Base-by-base conservation (phyloP, 2,329 filamentous ascomycete genomes). In the Neonectria coccinea region DNA sequence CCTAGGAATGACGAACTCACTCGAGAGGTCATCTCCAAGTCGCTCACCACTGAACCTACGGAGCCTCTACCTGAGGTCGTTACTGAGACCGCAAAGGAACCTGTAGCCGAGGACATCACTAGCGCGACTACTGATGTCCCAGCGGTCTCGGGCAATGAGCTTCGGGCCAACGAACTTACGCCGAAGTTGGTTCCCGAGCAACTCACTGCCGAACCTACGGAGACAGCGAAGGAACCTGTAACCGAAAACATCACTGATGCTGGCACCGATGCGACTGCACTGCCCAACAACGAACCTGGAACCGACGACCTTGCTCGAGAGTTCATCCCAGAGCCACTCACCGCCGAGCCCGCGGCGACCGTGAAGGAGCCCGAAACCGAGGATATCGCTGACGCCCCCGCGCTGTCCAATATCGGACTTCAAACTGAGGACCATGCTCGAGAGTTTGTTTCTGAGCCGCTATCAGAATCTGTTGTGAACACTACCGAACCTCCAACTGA, bases 31-130 rank as follows among this genome's bases (percentile, higher is more conserved):
- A 16, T 39, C 16, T 8, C 36, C 10, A 12, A n/a, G 14, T n/a
- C 36, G 4, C 36, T 39, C 36, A n/a, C 36, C 16, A n/a, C 16
- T n/a, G 36, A 39, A n/a, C 36, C 36, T 11, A n/a, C 36, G 14
- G 36, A 39, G 12, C 14, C 54, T 58, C 55, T n/a, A 16, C 25
- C 65, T 22, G 58, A 68, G 53, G 18, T 42, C 47, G 7, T 39
- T 39, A 39, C 36, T n/a, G 36, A 39, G 36, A 39, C 36, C 2
- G 3, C 36, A n/a, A 10, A 42, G n/a, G 16, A 51, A 39, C 25
- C 50, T 50, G 25, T 33, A 29, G 6, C 8, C 22, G 31, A 41
- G 25, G 59, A 50, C 8, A 50, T 18, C 16, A 11, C 16, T 8
- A 12, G 7, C 7, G 7, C 47, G 11, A 16, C 6, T 29, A 4